Evolutionary conservation across 1,284 basidiomycete species (phyloP).

Genomic region (Cryptococcus sp.): DNA sequence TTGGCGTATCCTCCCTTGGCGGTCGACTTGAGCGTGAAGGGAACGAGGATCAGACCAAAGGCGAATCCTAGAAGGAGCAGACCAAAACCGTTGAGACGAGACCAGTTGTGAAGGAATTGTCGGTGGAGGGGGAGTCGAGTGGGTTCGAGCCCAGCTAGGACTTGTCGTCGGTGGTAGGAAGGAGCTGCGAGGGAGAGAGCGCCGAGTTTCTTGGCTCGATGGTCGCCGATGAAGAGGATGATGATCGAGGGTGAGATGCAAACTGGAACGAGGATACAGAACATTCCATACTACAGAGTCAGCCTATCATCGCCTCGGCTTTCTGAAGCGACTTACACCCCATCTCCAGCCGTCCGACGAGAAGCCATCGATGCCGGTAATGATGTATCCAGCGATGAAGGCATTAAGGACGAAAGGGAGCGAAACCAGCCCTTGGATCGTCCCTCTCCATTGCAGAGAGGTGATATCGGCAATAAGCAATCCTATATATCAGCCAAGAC

Average conservation of each 20-base stretch:
- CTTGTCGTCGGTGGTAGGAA: slow-evolving; percentile 13
- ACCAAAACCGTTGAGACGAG: slow-evolving; percentile 43
- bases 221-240: slow-evolving; percentile 44
- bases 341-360: slow-evolving; percentile 58
- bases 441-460: slow-evolving; percentile 67
- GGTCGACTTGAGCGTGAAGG: slow-evolving; percentile 37
- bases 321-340: slow-evolving; percentile 45
- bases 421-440: slow-evolving; percentile 64
- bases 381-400: slow-evolving; percentile 47
- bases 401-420: slow-evolving; percentile 54
- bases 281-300: slow-evolving; percentile 37
- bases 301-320: not conserved
- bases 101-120: slow-evolving; percentile 24
- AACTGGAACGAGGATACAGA: slow-evolving; percentile 43
- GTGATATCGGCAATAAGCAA: slow-evolving; percentile 61
- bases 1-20: slow-evolving; percentile 41
- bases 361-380: slow-evolving; percentile 57
- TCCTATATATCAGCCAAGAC: slow-evolving; percentile 14
- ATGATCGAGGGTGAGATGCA: slow-evolving; percentile 28
- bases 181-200: slow-evolving; percentile 21
- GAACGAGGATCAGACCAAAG: slow-evolving; percentile 44
- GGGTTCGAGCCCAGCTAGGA: slow-evolving; percentile 8
- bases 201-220: slow-evolving; percentile 38
- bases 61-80: slow-evolving; percentile 43
- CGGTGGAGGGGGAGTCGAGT: slow-evolving; percentile 8